A percentile compares a stretch with the other conserved stretches of the same genome.
phyloP scores from a whole-genome alignment of 2,329 filamentous ascomycete genomes.

The Parascedosporium putredinis region DNA sequence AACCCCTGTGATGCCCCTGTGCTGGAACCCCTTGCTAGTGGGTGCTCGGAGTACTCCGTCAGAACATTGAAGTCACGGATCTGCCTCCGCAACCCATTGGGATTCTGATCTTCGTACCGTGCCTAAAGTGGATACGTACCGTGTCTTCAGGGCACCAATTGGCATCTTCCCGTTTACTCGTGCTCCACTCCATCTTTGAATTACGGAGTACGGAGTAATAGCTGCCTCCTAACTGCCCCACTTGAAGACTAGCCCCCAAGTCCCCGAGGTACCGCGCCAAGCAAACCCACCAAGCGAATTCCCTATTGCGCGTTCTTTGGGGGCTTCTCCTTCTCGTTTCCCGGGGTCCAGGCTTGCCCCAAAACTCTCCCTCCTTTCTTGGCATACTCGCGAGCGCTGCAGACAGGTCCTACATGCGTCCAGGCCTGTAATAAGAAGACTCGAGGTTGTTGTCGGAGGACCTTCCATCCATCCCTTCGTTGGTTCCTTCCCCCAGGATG shows the following conservation, averaged over 20 bases:
- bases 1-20: no score
- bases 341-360: not conserved
- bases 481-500: not conserved
- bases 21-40: no score
- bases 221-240: not conserved
- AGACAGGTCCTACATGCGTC: no score
- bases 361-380: not conserved
- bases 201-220: no score
- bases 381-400: no score
- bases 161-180: not conserved
- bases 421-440: no score
- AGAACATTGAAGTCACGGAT: not conserved
- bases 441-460: no score
- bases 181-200: no score
- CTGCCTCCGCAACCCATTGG: no score
- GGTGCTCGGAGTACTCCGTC: not conserved
- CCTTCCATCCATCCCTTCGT: not conserved
- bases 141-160: constrained; percentile 2
- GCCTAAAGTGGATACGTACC: not conserved
- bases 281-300: no score
- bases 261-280: not conserved
- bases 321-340: not conserved
- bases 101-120: not conserved
- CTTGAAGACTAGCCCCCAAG: not conserved
- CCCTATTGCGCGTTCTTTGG: no score